Percentiles rank a stretch among this genome's conserved stretches.
Evolutionary conservation across 2,329 filamentous ascomycete species (phyloP).

Genomic region (Cercospora sp.): DNA sequence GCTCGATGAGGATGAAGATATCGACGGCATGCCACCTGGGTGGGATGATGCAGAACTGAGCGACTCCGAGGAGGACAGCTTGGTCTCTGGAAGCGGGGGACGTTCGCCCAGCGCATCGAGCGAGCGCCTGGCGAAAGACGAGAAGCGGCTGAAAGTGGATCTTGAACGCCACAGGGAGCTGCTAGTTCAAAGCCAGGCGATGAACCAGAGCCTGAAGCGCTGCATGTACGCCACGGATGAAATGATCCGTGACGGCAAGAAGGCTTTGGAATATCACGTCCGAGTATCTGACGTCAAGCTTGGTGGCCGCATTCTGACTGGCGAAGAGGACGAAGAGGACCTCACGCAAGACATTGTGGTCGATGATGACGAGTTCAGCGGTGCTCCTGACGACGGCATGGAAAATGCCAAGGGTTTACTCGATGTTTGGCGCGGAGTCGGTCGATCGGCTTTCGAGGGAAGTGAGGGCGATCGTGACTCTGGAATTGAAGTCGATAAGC

Average conservation of each 20-base stretch:
- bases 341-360: conserved; percentile 28
- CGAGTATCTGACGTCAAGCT: conserved; percentile 76
- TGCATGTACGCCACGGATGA: conserved; percentile 89
- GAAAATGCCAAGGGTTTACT: conserved; percentile 34
- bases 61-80: conserved; percentile 36
- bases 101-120: conserved; percentile 43
- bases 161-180: conserved; percentile 86
- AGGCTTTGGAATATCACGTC: conserved; percentile 81
- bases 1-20: conserved; percentile 37
- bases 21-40: conserved; percentile 4
- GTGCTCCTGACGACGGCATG: conserved; percentile 25
- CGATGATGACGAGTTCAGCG: conserved; percentile 28
- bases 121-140: conserved; percentile 69
- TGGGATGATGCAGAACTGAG: conserved; percentile 30
- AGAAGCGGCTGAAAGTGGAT: conserved; percentile 80
- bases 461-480: conserved; percentile 38
- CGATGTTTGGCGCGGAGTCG: conserved; percentile 30
- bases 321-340: conserved; percentile 50
- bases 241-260: conserved; percentile 83
- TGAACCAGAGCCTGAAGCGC: conserved; percentile 89
- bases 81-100: conserved; percentile 34
- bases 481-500: conserved; percentile 37
- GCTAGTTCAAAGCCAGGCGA: conserved; percentile 85
- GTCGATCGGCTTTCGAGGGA: conserved; percentile 23
- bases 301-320: conserved; percentile 74